Conservation (phyloP, 169 alveolate species). For the Pseudocohnilembus persalinus region DNA sequence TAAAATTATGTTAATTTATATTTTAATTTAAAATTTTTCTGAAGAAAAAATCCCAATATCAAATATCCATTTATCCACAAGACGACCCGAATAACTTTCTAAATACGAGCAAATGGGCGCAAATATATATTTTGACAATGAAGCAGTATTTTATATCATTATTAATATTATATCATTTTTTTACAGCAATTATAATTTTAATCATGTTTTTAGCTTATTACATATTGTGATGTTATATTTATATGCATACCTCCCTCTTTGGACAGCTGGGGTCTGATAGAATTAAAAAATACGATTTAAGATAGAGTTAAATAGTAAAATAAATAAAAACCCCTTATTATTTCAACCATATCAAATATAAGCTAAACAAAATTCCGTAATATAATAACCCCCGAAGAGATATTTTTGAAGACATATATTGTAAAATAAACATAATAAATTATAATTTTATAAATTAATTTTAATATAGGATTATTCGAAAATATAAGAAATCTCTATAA, state of each 20-base stretch:
- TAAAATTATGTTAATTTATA: no score
- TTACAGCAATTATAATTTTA: no score
- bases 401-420: background rate
- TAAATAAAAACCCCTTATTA: background rate
- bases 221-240: background rate
- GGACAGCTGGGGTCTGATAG: background rate
- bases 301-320: background rate
- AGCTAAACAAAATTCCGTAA: background rate
- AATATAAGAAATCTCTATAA: background rate
- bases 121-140: background rate
- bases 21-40: no score
- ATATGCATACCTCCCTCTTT: background rate
- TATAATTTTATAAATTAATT: no score
- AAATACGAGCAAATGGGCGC: background rate
- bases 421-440: background rate
- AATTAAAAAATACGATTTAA: background rate
- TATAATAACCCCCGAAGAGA: no score
- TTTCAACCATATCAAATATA: background rate
- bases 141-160: background rate
- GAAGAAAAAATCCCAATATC: background rate
- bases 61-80: background rate
- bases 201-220: background rate
- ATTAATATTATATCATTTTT: no score
- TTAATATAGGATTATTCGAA: no score
- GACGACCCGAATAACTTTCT: background rate